These are phyloP conservation scores for Thuidium tamariscinum DNA, from an alignment of 225 moss, liverwort and hornwort genomes.

Conservation along the genomic window DNA sequence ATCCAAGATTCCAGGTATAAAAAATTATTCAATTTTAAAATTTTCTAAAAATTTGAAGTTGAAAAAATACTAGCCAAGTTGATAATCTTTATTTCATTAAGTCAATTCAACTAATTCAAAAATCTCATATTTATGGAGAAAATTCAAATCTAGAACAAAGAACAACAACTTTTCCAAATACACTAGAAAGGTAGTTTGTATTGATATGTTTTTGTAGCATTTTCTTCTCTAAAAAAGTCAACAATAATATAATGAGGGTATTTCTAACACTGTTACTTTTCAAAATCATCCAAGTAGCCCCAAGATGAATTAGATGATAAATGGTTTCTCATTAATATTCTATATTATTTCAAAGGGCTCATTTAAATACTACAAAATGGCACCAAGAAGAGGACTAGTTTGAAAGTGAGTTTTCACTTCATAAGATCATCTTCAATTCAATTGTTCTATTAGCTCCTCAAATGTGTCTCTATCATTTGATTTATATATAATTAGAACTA, in stretches of 20 bases:
- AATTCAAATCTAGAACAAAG: neutral
- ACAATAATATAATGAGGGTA: neutral
- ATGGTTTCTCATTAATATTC: neutral
- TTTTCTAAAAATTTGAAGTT: neutral
- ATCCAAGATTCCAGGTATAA: neutral
- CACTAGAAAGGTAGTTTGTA: neutral
- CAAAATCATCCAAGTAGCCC: rapidly evolving
- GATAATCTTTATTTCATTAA: neutral
- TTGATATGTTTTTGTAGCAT: neutral
- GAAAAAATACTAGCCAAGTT: neutral
- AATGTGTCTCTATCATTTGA: neutral
- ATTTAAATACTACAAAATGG: neutral
- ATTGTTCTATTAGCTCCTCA: rapidly evolving
- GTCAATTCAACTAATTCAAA: neutral
- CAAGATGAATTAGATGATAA: neutral
- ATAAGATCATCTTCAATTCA: rapidly evolving
- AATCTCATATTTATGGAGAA: neutral
- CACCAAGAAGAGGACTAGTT: rapidly evolving
- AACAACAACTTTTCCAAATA: no score
- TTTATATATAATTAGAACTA: neutral
- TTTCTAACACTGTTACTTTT: neutral
- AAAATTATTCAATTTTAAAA: neutral
- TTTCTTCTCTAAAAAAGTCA: neutral
- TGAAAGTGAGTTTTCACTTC: neutral
- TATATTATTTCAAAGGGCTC: neutral